Base-by-base conservation (phyloP, 805 yeast species). In the Komagataella pseudopastoris region DNA sequence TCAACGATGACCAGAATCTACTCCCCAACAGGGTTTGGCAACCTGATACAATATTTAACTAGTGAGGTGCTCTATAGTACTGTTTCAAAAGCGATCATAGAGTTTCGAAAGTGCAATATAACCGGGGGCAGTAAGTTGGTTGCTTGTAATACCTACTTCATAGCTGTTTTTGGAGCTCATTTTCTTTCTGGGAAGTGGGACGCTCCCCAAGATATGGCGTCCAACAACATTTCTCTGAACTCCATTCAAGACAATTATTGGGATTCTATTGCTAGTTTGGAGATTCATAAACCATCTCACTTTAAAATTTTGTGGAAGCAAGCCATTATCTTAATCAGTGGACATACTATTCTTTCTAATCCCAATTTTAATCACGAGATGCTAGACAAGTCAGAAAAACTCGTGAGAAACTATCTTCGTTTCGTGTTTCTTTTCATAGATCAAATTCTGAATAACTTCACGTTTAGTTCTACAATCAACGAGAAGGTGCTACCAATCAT, bases 1-100 rank as follows among this genome's bases (percentile, higher is more conserved):
- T 78, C 85, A 2, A 71, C 74, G 18, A 68, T 76, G 55, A 75
- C 86, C 12, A 71, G 83, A 53, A 67, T 74, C 30, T 74, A 78
- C 20, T 69, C 70, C 49, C 63, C 65, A 17, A 65, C 77, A 18
- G 84, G 83, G 0, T 59, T 71, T 14, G 61, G 63, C 30, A 80
- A 78, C 58, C 65, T 81, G 54, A 58, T 70, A 3, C 65, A 65
- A 39, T 56, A 58, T 47, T 66, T 60, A 46, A 71, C 62, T 50
- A 72, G 56, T 4, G 24, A 45, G 2, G 23, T 22, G 12, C 30
- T 20, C 23, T 6, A 16, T 45, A 20, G 16, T 14, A 45, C 14
- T 6, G 23, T 20, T 22, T 22, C 22, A 23, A 45, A n/a, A 14
- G 22, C 30, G 1, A 22, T 17, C 7, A 57, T 59, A 46, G 60